phyloP scores from a whole-genome alignment of 1,284 basidiomycete species.

The Marasmius sp. region DNA sequence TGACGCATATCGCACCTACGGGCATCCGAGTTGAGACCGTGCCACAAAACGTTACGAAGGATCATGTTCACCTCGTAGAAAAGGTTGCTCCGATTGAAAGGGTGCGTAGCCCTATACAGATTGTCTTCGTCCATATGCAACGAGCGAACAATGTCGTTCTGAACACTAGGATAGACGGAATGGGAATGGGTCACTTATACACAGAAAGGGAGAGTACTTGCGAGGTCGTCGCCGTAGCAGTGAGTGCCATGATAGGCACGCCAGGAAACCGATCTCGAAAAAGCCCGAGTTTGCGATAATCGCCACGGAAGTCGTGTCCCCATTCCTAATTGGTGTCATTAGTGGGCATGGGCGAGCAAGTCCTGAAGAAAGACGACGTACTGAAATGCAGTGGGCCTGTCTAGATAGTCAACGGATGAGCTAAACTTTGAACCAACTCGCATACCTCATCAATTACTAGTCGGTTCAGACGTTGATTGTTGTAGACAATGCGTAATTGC shows the following conservation, averaged over 20 bases:
- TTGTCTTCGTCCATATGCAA: constrained; percentile 59
- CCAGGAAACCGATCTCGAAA: constrained; percentile 69
- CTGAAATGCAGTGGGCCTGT: constrained; percentile 86
- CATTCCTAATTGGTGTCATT: constrained; percentile 60
- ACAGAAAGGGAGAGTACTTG: constrained; percentile 27
- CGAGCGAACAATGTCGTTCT: constrained; percentile 61
- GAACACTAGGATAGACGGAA: constrained; percentile 11
- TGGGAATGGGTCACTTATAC: neutral
- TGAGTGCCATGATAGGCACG: constrained; percentile 84
- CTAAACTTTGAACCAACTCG: neutral
- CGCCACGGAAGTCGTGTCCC: constrained; percentile 78
- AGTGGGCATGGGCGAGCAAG: neutral
- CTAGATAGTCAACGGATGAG: neutral
- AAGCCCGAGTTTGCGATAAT: constrained; percentile 70
- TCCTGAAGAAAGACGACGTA: constrained; percentile 27
- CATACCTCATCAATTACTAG: constrained; percentile 81
- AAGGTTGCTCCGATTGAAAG: constrained; percentile 79
- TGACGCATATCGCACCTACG: constrained; percentile 61
- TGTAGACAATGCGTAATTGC: constrained; percentile 51
- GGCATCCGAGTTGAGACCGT: neutral
- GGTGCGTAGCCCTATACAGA: constrained; percentile 67
- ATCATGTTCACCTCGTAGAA: constrained; percentile 66
- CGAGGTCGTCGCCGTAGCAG: constrained; percentile 71
- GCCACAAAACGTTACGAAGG: neutral
- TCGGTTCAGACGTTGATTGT: constrained; percentile 59